A percentile compares a stretch with the other conserved stretches of the same genome.
Evolutionary conservation across 495 filamentous ascomycete species (phyloP).

Genomic region (Aspergillus funiculosus): DNA sequence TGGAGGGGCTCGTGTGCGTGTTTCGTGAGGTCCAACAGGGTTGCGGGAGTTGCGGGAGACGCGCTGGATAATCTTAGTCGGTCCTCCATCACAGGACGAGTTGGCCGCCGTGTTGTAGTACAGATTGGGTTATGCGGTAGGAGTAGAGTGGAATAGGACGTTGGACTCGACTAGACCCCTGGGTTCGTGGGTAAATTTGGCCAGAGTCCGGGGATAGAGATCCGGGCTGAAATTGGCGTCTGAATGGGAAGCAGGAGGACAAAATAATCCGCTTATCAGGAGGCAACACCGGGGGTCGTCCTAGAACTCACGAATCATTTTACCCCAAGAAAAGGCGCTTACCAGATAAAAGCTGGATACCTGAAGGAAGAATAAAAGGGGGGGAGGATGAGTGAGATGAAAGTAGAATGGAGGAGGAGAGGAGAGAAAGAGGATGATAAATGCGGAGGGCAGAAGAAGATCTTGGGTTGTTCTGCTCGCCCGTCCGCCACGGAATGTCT

Average conservation of each 20-base stretch:
- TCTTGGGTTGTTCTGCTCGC: background rate
- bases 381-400: constrained; percentile 4
- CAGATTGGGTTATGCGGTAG: background rate
- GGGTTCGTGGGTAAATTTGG: background rate
- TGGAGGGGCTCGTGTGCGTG: constrained; percentile 28
- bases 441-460: constrained; percentile 6
- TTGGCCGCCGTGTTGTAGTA: constrained; percentile 4
- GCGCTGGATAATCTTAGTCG: constrained; percentile 19
- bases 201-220: background rate
- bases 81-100: constrained; percentile 13
- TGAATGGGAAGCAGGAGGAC: constrained; percentile 5
- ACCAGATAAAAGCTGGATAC: background rate
- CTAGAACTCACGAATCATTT: constrained; percentile 4
- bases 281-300: constrained; percentile 2
- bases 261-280: constrained; percentile 18
- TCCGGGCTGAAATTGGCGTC: constrained; percentile 10
- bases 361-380: background rate
- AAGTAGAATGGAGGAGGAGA: constrained; percentile 4
- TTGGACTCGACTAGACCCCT: background rate
- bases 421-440: background rate
- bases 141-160: background rate
- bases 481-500: constrained; percentile 16
- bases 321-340: background rate
- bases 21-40: constrained; percentile 29
- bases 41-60: constrained; percentile 32